Conservation (phyloP, 1,284 basidiomycete genomes). For the Cerrena zonata region DNA sequence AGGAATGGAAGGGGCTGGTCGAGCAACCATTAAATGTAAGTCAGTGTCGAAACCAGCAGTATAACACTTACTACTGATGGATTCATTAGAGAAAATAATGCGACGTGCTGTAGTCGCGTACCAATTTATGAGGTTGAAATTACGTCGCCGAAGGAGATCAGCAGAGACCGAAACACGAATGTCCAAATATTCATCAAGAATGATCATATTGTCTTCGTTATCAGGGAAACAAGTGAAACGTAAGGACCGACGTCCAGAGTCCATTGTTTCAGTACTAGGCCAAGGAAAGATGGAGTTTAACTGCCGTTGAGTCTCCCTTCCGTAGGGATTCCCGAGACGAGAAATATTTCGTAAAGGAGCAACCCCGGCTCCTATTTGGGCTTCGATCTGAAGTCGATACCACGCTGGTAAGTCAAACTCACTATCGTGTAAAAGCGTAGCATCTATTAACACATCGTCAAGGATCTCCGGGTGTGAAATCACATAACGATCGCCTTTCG, state of each 20-base stretch:
- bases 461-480: conserved; percentile 1
- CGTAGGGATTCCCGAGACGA: not conserved
- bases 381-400: conserved; percentile 2
- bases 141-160: not conserved
- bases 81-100: not conserved
- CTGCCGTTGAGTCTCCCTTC: not conserved
- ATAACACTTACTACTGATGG: not conserved
- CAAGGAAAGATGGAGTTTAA: not conserved
- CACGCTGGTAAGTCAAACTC: conserved; percentile 7
- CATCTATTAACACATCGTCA: not conserved
- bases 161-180: not conserved
- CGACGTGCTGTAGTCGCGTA: conserved; percentile 1
- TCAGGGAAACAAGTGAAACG: not conserved
- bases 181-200: conserved; percentile 6
- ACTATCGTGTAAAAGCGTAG: not conserved
- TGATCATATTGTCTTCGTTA: not conserved
- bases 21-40: not conserved
- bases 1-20: not conserved
- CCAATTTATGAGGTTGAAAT: not conserved
- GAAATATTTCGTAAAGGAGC: not conserved
- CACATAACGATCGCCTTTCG: not conserved
- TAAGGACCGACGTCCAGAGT: not conserved
- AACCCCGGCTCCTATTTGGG: not conserved
- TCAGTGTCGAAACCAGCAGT: not conserved
- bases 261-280: not conserved